Evolutionary conservation across 2,329 filamentous ascomycete species (phyloP).

Genomic region (Alternaria sp.): DNA sequence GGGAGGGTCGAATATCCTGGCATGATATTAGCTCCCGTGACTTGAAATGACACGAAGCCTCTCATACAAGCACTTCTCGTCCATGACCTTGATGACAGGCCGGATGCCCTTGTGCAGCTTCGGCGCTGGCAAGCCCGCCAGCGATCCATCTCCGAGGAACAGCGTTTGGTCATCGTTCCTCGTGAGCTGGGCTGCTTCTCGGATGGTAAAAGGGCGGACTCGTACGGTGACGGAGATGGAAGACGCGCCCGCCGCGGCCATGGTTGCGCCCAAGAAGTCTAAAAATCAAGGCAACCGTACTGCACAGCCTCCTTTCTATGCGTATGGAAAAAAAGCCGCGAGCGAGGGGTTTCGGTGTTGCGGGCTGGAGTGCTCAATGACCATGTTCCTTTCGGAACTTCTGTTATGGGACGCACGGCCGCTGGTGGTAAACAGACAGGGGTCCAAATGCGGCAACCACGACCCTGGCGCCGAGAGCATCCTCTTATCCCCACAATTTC

Average conservation of each 20-base stretch:
- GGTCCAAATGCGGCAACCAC: constrained; percentile 32
- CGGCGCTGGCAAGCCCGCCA: constrained; percentile 84
- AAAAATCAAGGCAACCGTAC: constrained; percentile 18
- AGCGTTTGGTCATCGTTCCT: constrained; percentile 82
- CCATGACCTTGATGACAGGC: constrained; percentile 93
- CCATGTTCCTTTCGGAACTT: constrained; percentile 29
- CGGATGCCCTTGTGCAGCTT: constrained; percentile 88
- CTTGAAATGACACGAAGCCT: constrained; percentile 3
- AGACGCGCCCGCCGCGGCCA: constrained; percentile 57
- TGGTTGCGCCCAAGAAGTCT: constrained; percentile 33
- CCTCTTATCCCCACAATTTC: constrained; percentile 13
- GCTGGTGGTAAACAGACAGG: constrained; percentile 41
- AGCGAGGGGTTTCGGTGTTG: constrained; percentile 28
- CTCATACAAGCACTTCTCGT: constrained; percentile 90
- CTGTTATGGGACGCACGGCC: constrained; percentile 35
- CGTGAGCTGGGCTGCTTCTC: constrained; percentile 91
- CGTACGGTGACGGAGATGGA: constrained; percentile 64
- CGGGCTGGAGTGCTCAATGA: constrained; percentile 34
- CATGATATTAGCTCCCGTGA: constrained; percentile 31
- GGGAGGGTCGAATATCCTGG: constrained; percentile 93
- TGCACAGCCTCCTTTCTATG: constrained; percentile 23
- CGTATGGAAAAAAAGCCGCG: constrained; percentile 18
- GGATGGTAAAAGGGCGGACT: constrained; percentile 76
- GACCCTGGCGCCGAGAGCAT: constrained; percentile 28
- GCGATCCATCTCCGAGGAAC: constrained; percentile 95